Evolutionary conservation across 345 rosid genomes (phyloP), one percentile per base, ranked within the genome.

Genomic region (Bruguiera sexangula): DNA sequence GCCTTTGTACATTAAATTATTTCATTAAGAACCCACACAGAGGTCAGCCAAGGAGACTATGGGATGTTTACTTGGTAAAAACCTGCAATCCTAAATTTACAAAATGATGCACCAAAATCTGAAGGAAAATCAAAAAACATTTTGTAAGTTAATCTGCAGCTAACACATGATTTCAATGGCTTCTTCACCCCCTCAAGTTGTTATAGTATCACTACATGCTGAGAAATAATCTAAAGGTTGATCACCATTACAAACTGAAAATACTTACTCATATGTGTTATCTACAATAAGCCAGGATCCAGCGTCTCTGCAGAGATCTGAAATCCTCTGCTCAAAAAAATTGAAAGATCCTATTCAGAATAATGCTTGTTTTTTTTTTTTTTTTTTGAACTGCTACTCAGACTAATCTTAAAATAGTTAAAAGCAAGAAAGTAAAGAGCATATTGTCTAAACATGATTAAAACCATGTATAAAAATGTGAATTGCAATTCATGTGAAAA

Each of bases 251-350:
- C 48, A 75, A 65, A 62, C 59, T 60, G 63, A 81, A 66, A 74
- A 60, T 55, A 81, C 97, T 85, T 84, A 92, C 99, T 95, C 99
- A 6, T 88, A 95, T 70, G 99, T 95, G 76, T 95, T 95, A 80
- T 95, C 99, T 11, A 95, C 92, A 70, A 95, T 86, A 62, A 95
- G 92, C 99, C 98, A 95, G 73, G 91, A 89, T 58, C 99, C 98
- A 66, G 96, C 91, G 61, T 81, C 73, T 68, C 67, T 83, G 85
- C 98, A 95, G 57, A 92, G 67, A 76, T 88, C 81, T 60, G 98
- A 90, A 67, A 95, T 92, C 85, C 96, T 95, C 97, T 90, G 65
- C 72, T 73, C 77, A 81, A 69, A 56, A 66, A 53, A 69, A 62
- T 83, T 34, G 60, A 53, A 65, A 24, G 62, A 20, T 30, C 60